Base-by-base conservation (phyloP, 192 early-diverging fungal genomes). In the Pilaira anomala region DNA sequence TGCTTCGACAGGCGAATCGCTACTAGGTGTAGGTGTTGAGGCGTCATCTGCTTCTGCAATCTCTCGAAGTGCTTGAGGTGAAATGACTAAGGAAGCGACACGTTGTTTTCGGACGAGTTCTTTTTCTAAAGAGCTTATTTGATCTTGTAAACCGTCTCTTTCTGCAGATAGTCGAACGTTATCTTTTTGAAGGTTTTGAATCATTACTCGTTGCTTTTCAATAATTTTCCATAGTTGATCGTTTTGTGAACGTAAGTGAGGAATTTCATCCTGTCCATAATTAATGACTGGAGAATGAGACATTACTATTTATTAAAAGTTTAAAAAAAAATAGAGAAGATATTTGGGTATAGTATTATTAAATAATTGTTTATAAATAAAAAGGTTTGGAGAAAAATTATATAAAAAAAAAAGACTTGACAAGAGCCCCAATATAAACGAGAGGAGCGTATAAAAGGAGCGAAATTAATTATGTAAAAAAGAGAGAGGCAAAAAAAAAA, bases 171-270 rank as follows among this genome's bases (percentile, higher is more conserved):
- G 36, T 33, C 66, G 62, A 33, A 74, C 65, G 24, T 80, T 60
- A 28, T 85, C 80, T 42, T 87, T 86, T 79, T 93, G 91, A 58
- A 96, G 79, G 54, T 93, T 87, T 60, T 91, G 87, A 57, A 96
- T 95, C 57, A 94, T 90, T 45, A 80, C 69, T 51, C 91, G 78
- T 77, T 96, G 94, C 60, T 91, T 88, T 67, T 96, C 94, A 65
- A 95, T 91, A 60, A 95, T 88, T 71, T 89, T 90, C 90, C 93
- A 94, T 24, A 96, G 81, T 61, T 90, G 87, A 29, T 88, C 90
- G 57, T 93, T 94, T 70, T 96, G 92, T 33, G 49, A 58, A 39
- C 56, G 29, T 7, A 58, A 22, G 33, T 58, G 56, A 7, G 56
- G 56, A 41, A 58, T 58, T n/a, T 58, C 56, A 3, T 58, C 56